Evolutionary conservation across 805 yeast species (phyloP), one percentile per base, ranked within the genome.

Genomic region (Priceomyces castillae): DNA sequence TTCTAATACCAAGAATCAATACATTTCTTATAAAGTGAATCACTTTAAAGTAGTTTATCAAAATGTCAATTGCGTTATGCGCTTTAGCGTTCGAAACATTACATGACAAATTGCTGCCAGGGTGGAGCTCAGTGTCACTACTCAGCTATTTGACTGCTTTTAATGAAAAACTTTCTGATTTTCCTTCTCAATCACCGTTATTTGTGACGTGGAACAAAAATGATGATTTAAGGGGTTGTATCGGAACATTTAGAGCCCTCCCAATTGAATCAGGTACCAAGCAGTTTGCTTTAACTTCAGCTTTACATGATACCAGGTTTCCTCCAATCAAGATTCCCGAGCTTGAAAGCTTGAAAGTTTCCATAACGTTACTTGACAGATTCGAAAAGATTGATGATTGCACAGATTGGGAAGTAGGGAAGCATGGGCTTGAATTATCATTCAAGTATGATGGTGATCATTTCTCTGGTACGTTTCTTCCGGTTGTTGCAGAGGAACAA

Each of bases 401-500:
- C 0, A 62, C 71, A 39, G 86, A 86, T 55, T 94, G 98, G 98
- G 73, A 63, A 6, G 59, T 92, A 37, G 98, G 99, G 0, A 58
- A 56, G 11, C 94, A 94, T 61, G 99, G 99, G 0, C 76, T 94
- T 15, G 73, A 80, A 43, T 75, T 90, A 4, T 59, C 65, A 14
- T 80, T 88, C 52, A 57, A 57, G 9, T 54, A 65, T 16, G 52
- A 58, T 6, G 73, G 76, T 1, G 56, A 64, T 3, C 46, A 57
- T 0, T 73, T 69, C 42, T 77, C 84, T 39, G 89, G 97, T 0
- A 94, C 98, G 0, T 94, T 89, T 52, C 65, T 94, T 33, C 99
- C 99, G 0, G 86, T 82, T 34, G 98, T 94, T 1, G 95, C 97
- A 17, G 73, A 67, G 3, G 98, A 92, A 51, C 95, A 90, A 52